Evolutionary conservation across 1,284 basidiomycete genomes (phyloP).

Genomic region (Clitocybe nebularis): DNA sequence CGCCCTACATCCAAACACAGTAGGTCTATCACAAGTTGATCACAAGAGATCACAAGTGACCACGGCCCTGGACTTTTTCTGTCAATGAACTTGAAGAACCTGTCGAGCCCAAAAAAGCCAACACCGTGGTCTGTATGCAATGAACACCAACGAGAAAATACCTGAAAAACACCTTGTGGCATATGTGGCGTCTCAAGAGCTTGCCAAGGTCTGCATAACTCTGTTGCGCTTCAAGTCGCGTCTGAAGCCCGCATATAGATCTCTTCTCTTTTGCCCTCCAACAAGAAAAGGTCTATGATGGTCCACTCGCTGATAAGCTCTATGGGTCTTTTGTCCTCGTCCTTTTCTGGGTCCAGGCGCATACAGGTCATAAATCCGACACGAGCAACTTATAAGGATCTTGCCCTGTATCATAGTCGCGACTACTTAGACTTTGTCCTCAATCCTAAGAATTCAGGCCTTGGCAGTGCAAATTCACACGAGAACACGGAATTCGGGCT

Average conservation of each 20-base stretch:
- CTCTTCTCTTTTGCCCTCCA: conserved; percentile 78
- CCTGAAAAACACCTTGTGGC: conserved; percentile 23
- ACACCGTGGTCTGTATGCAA: too few species aligned
- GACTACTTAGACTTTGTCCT: conserved; percentile 57
- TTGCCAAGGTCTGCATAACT: conserved; percentile 36
- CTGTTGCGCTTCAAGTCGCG: neutral
- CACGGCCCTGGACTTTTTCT: too few species aligned
- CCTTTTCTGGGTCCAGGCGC: conserved; percentile 21
- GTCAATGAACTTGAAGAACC: too few species aligned
- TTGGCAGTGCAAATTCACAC: conserved; percentile 13
- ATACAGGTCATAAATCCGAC: conserved; percentile 50
- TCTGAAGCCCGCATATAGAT: conserved; percentile 31
- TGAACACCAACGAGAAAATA: too few species aligned
- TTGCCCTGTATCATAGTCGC: conserved; percentile 52
- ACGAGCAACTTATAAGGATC: conserved; percentile 47
- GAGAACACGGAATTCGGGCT: conserved; percentile 51
- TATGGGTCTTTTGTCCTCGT: conserved; percentile 48
- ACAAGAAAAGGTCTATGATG: conserved; percentile 72
- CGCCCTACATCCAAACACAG: too few species aligned
- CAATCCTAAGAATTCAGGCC: conserved; percentile 23
- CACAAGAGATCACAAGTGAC: too few species aligned
- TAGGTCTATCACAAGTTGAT: too few species aligned
- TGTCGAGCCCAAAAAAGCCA: too few species aligned
- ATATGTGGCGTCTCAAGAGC: conserved; percentile 55
- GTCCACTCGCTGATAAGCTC: conserved; percentile 72